phyloP scores from a whole-genome alignment of 768 basidiomycete species.

The Crassisporium funariophilum region DNA sequence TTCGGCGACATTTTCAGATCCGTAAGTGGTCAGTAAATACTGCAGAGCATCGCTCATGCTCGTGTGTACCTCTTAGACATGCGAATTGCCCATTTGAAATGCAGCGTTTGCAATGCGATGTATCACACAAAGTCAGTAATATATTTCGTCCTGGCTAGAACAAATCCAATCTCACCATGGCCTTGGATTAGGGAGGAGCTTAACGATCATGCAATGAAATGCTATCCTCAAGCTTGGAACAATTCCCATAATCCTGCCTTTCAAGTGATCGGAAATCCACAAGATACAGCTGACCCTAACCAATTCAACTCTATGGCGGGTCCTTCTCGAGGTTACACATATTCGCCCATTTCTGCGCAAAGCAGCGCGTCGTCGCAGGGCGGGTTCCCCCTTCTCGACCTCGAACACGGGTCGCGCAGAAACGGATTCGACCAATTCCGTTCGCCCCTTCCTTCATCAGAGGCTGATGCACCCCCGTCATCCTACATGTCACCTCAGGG shows the following conservation, averaged over 20 bases:
- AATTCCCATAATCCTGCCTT: slow-evolving; percentile 7
- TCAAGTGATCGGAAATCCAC: slow-evolving; percentile 6
- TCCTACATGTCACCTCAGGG: slow-evolving; percentile 16
- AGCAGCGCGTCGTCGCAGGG: too few species aligned
- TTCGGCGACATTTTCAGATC: slow-evolving; percentile 37
- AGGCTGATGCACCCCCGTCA: not conserved
- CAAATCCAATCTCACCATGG: not conserved
- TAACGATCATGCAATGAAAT: slow-evolving; percentile 20
- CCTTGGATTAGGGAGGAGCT: slow-evolving; percentile 18
- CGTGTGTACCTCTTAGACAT: slow-evolving; percentile 21
- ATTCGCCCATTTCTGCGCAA: not conserved
- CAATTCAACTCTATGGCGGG: not conserved
- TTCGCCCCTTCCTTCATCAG: too few species aligned
- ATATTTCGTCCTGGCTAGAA: not conserved
- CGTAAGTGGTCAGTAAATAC: slow-evolving; percentile 25
- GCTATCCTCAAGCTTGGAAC: slow-evolving; percentile 21
- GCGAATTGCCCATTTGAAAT: slow-evolving; percentile 26
- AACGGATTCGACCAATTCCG: too few species aligned
- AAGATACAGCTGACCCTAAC: not conserved
- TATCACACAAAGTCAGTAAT: slow-evolving; percentile 22
- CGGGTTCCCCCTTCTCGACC: too few species aligned
- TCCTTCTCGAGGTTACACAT: not conserved
- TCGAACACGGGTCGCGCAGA: too few species aligned
- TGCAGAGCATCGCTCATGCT: slow-evolving; percentile 10
- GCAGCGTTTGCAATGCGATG: slow-evolving; percentile 26